Conservation (phyloP, 441 rosid genomes). For the Euphorbia celastroides region DNA sequence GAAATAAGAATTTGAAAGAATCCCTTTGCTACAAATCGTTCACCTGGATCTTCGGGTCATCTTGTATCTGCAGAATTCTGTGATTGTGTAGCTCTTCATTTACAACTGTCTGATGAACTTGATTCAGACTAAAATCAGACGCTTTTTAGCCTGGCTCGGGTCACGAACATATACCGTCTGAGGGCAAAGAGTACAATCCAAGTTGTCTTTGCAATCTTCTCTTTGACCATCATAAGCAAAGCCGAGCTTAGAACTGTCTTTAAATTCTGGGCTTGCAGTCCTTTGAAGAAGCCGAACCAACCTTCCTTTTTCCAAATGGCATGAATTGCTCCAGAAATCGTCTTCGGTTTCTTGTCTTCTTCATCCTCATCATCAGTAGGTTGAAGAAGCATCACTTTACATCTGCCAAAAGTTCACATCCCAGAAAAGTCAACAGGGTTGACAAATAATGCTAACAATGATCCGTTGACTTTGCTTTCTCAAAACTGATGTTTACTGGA, state of each 20-base stretch:
- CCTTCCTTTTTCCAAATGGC: slow-evolving; percentile 87
- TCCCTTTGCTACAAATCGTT: not conserved
- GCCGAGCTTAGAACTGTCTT: slow-evolving; percentile 88
- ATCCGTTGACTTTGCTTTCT: too few relatives aligned
- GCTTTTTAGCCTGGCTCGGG: slow-evolving; percentile 31
- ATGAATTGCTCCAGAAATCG: slow-evolving; percentile 41
- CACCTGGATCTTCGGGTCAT: not conserved
- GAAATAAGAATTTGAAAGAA: not conserved
- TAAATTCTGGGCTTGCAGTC: slow-evolving; percentile 74
- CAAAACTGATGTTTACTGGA: too few relatives aligned
- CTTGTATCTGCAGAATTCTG: not conserved
- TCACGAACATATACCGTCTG: slow-evolving; percentile 32
- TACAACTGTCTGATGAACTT: too few relatives aligned
- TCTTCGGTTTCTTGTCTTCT: slow-evolving; percentile 32
- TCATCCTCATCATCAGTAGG: slow-evolving; percentile 57
- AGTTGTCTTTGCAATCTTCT: slow-evolving; percentile 71
- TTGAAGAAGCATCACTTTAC: slow-evolving; percentile 84
- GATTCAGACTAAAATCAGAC: slow-evolving; percentile 12
- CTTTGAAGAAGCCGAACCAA: slow-evolving; percentile 71
- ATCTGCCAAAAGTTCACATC: slow-evolving; percentile 36
- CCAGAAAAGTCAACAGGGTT: not conserved
- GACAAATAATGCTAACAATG: too few relatives aligned
- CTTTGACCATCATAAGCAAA: slow-evolving; percentile 82
- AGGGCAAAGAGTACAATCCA: slow-evolving; percentile 75
- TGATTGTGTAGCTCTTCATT: too few relatives aligned